Evolutionary conservation across 352 stramenopile species (phyloP), one percentile per base, ranked within the genome.

Genomic region (Phytopythium boreale): DNA sequence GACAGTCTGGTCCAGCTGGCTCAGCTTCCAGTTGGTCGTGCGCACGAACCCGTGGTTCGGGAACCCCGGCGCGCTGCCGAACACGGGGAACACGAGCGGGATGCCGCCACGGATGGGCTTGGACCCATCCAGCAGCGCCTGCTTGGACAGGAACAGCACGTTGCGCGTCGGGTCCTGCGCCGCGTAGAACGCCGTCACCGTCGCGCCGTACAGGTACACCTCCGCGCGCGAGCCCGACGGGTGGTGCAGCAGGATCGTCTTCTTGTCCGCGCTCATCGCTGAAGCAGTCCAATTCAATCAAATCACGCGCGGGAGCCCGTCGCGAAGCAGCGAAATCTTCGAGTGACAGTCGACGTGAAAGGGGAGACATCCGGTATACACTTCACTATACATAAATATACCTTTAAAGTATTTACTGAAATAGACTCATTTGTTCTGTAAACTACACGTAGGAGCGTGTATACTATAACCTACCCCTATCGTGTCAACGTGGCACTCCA

Each of bases 51-150:
- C 97, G 80, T 99, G 97, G 69, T 97, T 96, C 1, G 90, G 90
- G 66, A 97, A 96, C 10, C 80, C 84, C n/a, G 77, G 62, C 9
- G 82, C 85, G 43, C 74, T 77, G 60, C 95, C 96, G 72, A 99
- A 99, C 56, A 98, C 90, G 37, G 97, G 97, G 79, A 99, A 99
- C 44, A 98, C 95, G 24, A 99, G 71, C 37, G 97, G 97, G 53
- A 99, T 98, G 37, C 96, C 96, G 61, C 97, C 97, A 43, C 97
- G 90, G 67, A 98, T 98, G 37, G 96, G 85, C 70, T 98, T 98
- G 61, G 70, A 89, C 60, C 95, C 90, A 72, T 99, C 88, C 44
- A 98, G 70, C 27, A 88, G 73, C 39, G 95, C 91, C 71, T 96
- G 80, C 29, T 88, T 69, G 17, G 90, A 98, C 57, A 98, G 22